Conservation (phyloP, 2,329 filamentous ascomycete species). For the Xylaria sp. region DNA sequence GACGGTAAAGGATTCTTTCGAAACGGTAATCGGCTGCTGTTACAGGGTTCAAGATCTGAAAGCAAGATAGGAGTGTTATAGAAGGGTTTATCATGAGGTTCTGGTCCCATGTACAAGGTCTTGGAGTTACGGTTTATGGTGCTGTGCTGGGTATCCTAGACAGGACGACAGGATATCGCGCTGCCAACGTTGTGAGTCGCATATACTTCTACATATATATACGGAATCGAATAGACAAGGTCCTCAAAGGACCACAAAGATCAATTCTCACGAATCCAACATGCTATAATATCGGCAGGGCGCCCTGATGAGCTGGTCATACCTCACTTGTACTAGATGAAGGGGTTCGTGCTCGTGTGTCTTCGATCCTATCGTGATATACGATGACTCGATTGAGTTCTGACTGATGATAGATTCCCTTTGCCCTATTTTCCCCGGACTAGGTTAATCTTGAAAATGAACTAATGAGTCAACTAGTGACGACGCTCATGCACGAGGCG, state of each 20-base stretch:
- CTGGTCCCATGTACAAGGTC: slow-evolving; percentile 5
- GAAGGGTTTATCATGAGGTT: not conserved
- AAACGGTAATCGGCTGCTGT: slow-evolving; percentile 20
- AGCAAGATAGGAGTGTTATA: slow-evolving; percentile 20
- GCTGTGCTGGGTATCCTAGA: not conserved
- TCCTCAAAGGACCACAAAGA: slow-evolving; percentile 22
- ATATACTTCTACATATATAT: slow-evolving; percentile 21
- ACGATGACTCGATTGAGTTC: not conserved
- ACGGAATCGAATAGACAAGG: slow-evolving; percentile 22
- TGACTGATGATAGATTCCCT: not conserved
- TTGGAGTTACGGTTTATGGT: slow-evolving; percentile 20
- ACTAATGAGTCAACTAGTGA: no score
- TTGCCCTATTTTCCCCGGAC: not conserved
- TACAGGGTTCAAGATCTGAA: slow-evolving; percentile 24
- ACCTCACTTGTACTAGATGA: not conserved
- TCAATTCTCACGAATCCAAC: not conserved
- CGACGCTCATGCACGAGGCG: not conserved
- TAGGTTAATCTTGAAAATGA: not conserved
- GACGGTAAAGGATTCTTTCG: slow-evolving; percentile 10
- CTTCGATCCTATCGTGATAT: not conserved
- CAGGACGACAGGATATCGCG: not conserved
- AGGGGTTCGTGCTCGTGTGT: not conserved
- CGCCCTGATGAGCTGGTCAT: not conserved
- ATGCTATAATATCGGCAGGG: not conserved
- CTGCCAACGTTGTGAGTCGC: not conserved